Evolutionary conservation across 202 grass and related monocot species (phyloP).

Genomic region (Panicum virgatum): DNA sequence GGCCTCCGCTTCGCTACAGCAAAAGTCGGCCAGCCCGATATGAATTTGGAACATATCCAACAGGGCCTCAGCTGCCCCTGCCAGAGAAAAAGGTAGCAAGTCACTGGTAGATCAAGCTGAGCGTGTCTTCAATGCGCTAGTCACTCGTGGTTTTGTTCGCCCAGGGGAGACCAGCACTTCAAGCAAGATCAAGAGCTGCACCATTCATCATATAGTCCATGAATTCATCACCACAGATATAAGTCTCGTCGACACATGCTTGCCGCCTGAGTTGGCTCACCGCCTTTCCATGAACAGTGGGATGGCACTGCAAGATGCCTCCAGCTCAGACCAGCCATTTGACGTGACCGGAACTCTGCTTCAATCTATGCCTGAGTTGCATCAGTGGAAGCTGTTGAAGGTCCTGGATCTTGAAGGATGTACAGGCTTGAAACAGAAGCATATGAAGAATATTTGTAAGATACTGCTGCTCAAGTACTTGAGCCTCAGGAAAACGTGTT

Average conservation of each 20-base stretch:
- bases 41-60: too few relatives aligned
- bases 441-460: constrained; percentile 20
- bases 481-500: constrained; percentile 17
- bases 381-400: constrained; percentile 11
- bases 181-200: constrained; percentile 6
- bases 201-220: neutral
- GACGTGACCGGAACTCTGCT: neutral
- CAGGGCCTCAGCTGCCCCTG: too few relatives aligned
- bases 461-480: constrained; percentile 16
- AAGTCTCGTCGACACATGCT: neutral
- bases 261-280: neutral
- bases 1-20: too few relatives aligned
- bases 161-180: neutral
- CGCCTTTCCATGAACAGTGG: neutral
- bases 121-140: neutral
- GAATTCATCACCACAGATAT: neutral
- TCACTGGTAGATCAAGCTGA: neutral
- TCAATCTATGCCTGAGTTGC: neutral
- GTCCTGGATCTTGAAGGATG: constrained; percentile 31
- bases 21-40: too few relatives aligned
- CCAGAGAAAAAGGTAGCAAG: neutral
- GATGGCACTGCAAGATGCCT: neutral
- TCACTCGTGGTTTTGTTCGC: neutral
- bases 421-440: neutral
- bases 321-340: neutral